A percentile compares a stretch with the other conserved stretches of the same genome.
Conservation (phyloP, 345 rosid species). For the Gossypium sturtianum region DNA sequence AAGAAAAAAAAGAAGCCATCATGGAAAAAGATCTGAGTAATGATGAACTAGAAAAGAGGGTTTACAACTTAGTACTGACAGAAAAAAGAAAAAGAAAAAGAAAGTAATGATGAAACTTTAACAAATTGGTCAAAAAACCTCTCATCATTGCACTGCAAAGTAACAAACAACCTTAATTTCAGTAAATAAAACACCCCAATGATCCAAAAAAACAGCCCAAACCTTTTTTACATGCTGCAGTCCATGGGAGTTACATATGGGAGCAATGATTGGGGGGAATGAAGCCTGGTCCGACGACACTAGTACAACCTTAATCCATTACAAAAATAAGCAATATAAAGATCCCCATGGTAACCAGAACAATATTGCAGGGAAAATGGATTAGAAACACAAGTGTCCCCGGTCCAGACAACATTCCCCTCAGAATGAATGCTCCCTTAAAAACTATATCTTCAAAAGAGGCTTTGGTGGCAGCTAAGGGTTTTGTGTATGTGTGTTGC, state of each 20-base stretch:
- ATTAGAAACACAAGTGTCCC: conserved; percentile 41
- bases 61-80: conserved; percentile 18
- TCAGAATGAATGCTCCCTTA: conserved; percentile 44
- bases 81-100: conserved; percentile 19
- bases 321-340: background rate
- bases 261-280: conserved; percentile 83
- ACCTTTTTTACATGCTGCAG: conserved; percentile 28
- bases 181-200: conserved; percentile 3
- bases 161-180: background rate
- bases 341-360: too few relatives aligned
- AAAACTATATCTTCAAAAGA: background rate
- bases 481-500: background rate
- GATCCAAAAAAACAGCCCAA: conserved; percentile 14
- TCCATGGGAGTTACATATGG: background rate
- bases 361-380: background rate
- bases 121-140: conserved; percentile 32
- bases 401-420: conserved; percentile 99
- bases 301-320: conserved; percentile 13
- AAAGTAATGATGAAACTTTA: conserved; percentile 52
- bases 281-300: conserved; percentile 99
- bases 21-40: conserved; percentile 25
- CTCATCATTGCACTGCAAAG: conserved; percentile 56
- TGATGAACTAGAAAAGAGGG: conserved; percentile 25
- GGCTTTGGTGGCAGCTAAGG: background rate
- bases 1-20: conserved; percentile 23